These are phyloP conservation scores for Nicotiana paniculata DNA, from an alignment of 257 asterid species.

Conservation along the genomic window DNA sequence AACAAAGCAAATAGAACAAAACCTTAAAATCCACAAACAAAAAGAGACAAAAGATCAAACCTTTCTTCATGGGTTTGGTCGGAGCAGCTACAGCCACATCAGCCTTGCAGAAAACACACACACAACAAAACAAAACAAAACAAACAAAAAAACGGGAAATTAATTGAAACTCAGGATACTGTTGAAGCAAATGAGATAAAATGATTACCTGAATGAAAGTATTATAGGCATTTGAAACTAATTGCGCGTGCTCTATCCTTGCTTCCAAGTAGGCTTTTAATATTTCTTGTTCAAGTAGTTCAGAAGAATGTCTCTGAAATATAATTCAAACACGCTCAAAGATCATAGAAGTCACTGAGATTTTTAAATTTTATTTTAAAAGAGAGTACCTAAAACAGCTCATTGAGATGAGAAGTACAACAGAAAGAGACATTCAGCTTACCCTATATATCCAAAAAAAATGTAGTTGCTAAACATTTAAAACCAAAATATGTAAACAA, in stretches of 20 bases:
- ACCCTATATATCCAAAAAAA: too few species aligned
- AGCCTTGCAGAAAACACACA: constrained; percentile 12
- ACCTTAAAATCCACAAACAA: background rate
- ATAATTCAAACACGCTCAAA: background rate
- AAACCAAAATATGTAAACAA: too few species aligned
- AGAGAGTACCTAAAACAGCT: too few species aligned
- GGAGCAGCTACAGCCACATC: constrained; percentile 21
- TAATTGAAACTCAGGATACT: too few species aligned
- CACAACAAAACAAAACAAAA: background rate
- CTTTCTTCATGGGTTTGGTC: constrained; percentile 45
- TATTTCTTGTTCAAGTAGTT: background rate
- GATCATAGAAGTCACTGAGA: background rate
- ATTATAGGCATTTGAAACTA: background rate
- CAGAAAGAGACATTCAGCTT: too few species aligned
- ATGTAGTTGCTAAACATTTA: too few species aligned
- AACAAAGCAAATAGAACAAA: background rate
- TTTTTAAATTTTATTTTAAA: too few species aligned
- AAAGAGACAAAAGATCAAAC: constrained; percentile 4
- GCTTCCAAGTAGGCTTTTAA: background rate
- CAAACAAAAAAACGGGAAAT: too few species aligned
- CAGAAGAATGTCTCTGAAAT: background rate
- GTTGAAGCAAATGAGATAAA: background rate
- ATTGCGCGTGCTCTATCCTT: background rate
- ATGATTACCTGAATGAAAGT: background rate
- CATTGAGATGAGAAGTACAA: too few species aligned